phyloP scores from a whole-genome alignment of 2,329 filamentous ascomycete species.

The Aspergillus neoniger region DNA sequence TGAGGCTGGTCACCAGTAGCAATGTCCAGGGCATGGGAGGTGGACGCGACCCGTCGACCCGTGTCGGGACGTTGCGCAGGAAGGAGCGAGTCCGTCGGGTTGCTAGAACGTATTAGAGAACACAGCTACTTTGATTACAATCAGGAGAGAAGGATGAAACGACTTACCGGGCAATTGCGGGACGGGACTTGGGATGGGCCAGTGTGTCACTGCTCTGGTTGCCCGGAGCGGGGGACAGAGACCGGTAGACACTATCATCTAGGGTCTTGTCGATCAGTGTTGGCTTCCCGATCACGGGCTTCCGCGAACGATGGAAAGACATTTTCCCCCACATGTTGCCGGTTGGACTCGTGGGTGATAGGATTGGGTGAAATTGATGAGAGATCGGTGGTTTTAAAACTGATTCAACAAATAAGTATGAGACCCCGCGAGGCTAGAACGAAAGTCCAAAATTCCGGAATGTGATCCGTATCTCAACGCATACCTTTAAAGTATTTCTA shows the following conservation, averaged over 20 bases:
- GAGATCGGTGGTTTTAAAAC: neutral
- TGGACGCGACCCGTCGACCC: slow-evolving; percentile 55
- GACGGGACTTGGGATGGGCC: slow-evolving; percentile 32
- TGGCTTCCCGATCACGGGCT: slow-evolving; percentile 48
- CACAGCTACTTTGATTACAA: neutral
- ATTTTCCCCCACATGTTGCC: slow-evolving; percentile 58
- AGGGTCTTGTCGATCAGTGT: slow-evolving; percentile 49
- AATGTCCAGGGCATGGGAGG: slow-evolving; percentile 58
- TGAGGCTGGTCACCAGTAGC: slow-evolving; percentile 31
- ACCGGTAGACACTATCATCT: slow-evolving; percentile 48
- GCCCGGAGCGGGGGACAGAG: slow-evolving; percentile 37
- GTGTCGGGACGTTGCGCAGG: slow-evolving; percentile 21
- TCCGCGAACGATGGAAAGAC: slow-evolving; percentile 48
- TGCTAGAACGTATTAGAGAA: slow-evolving; percentile 20
- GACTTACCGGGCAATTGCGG: slow-evolving; percentile 44
- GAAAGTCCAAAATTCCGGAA: neutral
- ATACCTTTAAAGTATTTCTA: neutral
- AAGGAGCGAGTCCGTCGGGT: slow-evolving; percentile 16
- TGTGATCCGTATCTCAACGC: neutral
- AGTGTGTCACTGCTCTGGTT: slow-evolving; percentile 24
- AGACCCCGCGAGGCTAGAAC: neutral
- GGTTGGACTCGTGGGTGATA: neutral
- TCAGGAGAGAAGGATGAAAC: neutral
- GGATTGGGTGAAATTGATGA: neutral
- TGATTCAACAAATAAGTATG: neutral